Evolutionary conservation across 2,329 filamentous ascomycete species (phyloP), one percentile per base, ranked within the genome.

Genomic region (Colletotrichum coccodes): DNA sequence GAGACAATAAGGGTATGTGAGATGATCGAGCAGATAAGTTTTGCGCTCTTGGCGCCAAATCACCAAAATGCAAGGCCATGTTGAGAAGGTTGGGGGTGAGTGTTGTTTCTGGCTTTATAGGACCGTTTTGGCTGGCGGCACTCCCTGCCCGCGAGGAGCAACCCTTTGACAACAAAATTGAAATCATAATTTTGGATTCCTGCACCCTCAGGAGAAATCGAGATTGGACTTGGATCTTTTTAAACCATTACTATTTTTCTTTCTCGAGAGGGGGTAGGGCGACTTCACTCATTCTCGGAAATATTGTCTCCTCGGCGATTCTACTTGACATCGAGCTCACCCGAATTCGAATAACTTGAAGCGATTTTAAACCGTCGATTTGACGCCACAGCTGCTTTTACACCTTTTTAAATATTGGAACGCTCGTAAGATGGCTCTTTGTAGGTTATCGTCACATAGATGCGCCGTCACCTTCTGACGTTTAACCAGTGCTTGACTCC

Each of bases 401-500:
- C 11, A 8, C 1, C 8, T 32, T n/a, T 6, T 18, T 7, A 2
- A 38, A 26, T 3, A 14, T 4, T 23, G 14, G 16, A 18, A 4
- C 8, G 12, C 16, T 36, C 18, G 16, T 18, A 38, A 26, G 8
- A 65, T 59, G 53, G 65, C 47, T 40, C 18, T 47, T 14, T 16
- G 65, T 60, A 46, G 44, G 65, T 60, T 30, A 1, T 23, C 12
- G 4, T 26, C 8, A 28, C 12, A 18, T 18, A 32, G 21, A 5
- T 8, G 28, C 18, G 47, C 16, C 8, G 16, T 9, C 47, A 6
- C 28, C 47, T 12, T 49, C 47, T 50, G 18, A 50, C 47, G 16
- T 32, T 9, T n/a, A 4, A 11, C n/a, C 18, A 60, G 65, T 66
- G 21, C 44, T 66, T 3, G 26, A 66, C 11, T 26, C 47, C 2